Evolutionary conservation across 768 basidiomycete species (phyloP), one percentile per base, ranked within the genome.

Genomic region (Jaapia argillacea): DNA sequence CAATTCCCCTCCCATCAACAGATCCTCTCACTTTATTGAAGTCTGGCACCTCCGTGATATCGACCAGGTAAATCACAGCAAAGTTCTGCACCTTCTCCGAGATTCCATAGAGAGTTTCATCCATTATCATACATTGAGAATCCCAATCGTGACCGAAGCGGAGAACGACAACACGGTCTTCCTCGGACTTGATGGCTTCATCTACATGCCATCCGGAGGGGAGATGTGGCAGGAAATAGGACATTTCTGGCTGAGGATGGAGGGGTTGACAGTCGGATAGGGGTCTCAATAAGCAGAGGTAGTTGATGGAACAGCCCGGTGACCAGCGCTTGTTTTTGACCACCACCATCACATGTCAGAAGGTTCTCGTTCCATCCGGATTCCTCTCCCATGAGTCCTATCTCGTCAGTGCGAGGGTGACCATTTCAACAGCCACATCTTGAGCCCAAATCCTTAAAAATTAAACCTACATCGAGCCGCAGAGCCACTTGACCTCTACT

Each of bases 31-130:
- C 93, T 79, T 97, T 97, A 67, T 94, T 98, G 67, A 98, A 98
- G 60, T 98, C 96, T 2, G 96, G 94, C 0, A 98, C 94, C 48
- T 91, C 81, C 0, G 90, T 96, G 56, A 96, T 97, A 60, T 99
- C 94, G 18, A 81, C 79, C 10, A 96, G 70, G 58, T 97, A 98
- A 51, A 98, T 90, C 54, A 98, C 91, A 5, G 93, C 92, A 63
- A 94, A 97, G 67, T 99, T 98, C 69, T 97, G 92, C 4, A 98
- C 91, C 62, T 90, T 93, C 66, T 97, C 96, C 1, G 86, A 85
- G 35, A 96, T 85, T 1, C 77, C 71, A 61, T 91, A 86, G 6
- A 97, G 77, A 1, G 91, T 94, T 63, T 98, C 94, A 68, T 98
- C 96, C 92, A 98, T 96, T 14, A 82, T 85, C 96, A 98, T 97